These are phyloP conservation scores for Hypericum perforatum DNA, from an alignment of 345 rosid genomes.

Conservation along the genomic window DNA sequence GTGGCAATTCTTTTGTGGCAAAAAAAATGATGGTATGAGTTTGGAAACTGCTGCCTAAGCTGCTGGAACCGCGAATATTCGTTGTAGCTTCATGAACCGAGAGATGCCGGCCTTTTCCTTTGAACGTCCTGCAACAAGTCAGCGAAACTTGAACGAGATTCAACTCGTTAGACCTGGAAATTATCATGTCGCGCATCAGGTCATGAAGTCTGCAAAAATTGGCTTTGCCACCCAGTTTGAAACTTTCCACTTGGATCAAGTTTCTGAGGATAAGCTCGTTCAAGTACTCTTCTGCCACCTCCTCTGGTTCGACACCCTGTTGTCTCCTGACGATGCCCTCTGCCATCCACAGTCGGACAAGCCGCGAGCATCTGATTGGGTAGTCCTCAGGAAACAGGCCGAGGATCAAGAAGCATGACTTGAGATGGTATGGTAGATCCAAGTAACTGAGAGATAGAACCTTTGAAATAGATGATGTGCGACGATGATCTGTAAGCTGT, in stretches of 20 bases:
- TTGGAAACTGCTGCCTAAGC: too few relatives aligned
- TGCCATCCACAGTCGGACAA: slow-evolving; percentile 5
- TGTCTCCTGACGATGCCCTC: slow-evolving; percentile 1
- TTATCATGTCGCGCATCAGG: background rate
- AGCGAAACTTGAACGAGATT: background rate
- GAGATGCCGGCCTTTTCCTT: background rate
- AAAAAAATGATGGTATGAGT: background rate
- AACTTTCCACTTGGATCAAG: background rate
- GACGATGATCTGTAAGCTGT: background rate
- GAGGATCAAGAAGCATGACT: background rate
- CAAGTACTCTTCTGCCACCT: slow-evolving; percentile 2
- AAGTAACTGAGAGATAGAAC: slow-evolving; percentile 4
- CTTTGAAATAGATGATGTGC: background rate
- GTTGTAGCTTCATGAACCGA: background rate
- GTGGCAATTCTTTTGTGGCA: background rate
- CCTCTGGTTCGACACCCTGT: background rate
- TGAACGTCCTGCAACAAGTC: background rate
- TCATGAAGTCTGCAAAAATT: background rate
- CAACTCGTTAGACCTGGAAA: background rate
- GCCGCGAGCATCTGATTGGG: background rate
- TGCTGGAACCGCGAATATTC: too few relatives aligned
- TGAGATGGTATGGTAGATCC: slow-evolving; percentile 8
- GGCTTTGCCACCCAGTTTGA: background rate
- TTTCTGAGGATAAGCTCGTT: background rate
- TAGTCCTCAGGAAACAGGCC: slow-evolving; percentile 6